Conservation (phyloP, 306 rosid genomes). For the Dryas alaskensis region DNA sequence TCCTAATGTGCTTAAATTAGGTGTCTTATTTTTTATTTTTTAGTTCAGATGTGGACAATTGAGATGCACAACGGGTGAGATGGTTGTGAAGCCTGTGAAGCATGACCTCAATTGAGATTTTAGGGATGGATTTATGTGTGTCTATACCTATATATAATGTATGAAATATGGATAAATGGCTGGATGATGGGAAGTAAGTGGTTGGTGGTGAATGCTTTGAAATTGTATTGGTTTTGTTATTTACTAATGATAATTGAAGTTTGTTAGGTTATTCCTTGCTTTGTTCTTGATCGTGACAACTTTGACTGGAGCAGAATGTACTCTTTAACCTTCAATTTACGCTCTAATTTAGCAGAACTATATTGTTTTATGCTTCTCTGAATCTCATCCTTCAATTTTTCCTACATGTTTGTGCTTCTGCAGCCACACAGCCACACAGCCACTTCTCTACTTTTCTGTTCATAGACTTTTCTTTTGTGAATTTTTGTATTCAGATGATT, state of each 20-base stretch:
- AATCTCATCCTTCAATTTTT: neutral
- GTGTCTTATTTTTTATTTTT: too few species aligned
- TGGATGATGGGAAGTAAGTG: neutral
- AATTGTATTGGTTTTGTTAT: neutral
- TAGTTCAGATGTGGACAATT: too few species aligned
- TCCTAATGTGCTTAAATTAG: neutral
- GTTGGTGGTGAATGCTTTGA: neutral
- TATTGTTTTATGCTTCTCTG: neutral
- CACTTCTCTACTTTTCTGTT: neutral
- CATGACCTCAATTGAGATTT: too few species aligned
- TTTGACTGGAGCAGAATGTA: neutral
- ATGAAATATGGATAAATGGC: too few species aligned
- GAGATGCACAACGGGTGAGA: neutral
- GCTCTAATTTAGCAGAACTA: neutral
- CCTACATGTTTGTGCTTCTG: neutral
- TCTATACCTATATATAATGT: too few species aligned
- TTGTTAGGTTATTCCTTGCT: neutral
- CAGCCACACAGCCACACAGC: neutral
- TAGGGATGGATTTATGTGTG: too few species aligned
- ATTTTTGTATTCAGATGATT: neutral
- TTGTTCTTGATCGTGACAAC: neutral
- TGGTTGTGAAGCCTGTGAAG: neutral
- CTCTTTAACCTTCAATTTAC: neutral
- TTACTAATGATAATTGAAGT: neutral
- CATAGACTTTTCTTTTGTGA: neutral